A percentile compares a stretch with the other conserved stretches of the same genome.
Conservation (phyloP, 805 yeast species). For the Cyberlindnera xylosilytica region DNA sequence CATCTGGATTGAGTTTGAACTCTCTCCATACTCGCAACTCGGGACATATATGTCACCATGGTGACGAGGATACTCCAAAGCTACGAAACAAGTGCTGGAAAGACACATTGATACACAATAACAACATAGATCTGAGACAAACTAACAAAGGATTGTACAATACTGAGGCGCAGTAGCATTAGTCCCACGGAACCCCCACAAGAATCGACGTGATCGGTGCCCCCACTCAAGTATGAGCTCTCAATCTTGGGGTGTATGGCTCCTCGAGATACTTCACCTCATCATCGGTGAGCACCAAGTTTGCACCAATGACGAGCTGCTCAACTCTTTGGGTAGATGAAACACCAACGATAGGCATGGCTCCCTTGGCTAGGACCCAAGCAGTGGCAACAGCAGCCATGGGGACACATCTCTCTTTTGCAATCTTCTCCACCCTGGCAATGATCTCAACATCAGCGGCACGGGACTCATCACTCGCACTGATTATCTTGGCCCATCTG, state of each 20-base stretch:
- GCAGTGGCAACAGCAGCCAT: conserved; percentile 54
- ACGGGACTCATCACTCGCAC: neutral
- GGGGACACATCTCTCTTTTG: conserved; percentile 41
- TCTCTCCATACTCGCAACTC: too few relatives aligned
- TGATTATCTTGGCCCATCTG: neutral
- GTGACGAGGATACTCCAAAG: too few relatives aligned
- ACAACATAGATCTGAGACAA: too few relatives aligned
- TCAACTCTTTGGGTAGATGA: conserved; percentile 46
- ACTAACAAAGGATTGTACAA: too few relatives aligned
- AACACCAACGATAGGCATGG: conserved; percentile 53
- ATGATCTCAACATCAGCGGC: conserved; percentile 35
- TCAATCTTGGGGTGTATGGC: conserved; percentile 20
- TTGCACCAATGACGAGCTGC: conserved; percentile 44
- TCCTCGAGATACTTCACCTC: conserved; percentile 21
- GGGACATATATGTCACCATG: too few relatives aligned
- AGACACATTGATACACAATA: too few relatives aligned
- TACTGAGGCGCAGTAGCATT: too few relatives aligned
- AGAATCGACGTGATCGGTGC: too few relatives aligned
- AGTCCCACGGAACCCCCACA: too few relatives aligned
- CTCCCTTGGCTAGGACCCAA: conserved; percentile 51
- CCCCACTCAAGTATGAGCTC: conserved; percentile 1
- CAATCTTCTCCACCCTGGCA: conserved; percentile 50
- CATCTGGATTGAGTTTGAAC: too few relatives aligned
- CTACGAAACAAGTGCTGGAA: too few relatives aligned
- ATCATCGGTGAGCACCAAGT: conserved; percentile 33